Evolutionary conservation across 2,329 filamentous ascomycete genomes (phyloP).

Genomic region (Calonectria honghensis): DNA sequence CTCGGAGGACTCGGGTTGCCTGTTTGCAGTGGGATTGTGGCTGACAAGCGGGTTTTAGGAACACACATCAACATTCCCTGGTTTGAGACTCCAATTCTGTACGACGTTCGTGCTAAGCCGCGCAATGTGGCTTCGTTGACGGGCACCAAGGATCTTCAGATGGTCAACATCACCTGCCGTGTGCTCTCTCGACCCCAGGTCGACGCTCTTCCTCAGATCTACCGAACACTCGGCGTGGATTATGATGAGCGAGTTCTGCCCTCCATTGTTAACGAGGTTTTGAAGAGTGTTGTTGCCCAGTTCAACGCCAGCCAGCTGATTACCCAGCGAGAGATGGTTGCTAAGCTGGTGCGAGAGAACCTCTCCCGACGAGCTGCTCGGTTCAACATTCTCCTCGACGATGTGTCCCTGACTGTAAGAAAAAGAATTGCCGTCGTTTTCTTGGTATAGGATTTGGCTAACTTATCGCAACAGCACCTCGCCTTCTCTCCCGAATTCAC

Average conservation of each 20-base stretch:
- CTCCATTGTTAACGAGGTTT: slow-evolving; percentile 98
- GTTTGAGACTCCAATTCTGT: slow-evolving; percentile 97
- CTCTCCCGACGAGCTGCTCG: slow-evolving; percentile 91
- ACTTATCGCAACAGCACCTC: slow-evolving; percentile 71
- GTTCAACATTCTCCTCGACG: slow-evolving; percentile 98
- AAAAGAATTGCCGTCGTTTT: not conserved
- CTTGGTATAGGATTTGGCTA: slow-evolving; percentile 18
- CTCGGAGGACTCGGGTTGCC: slow-evolving; percentile 43
- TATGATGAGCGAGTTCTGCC: slow-evolving; percentile 98
- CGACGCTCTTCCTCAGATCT: slow-evolving; percentile 94
- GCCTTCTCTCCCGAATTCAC: slow-evolving; percentile 85
- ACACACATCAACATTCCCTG: slow-evolving; percentile 96
- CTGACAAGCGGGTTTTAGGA: slow-evolving; percentile 69
- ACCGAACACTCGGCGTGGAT: slow-evolving; percentile 94
- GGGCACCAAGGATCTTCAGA: slow-evolving; percentile 99
- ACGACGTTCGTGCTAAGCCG: slow-evolving; percentile 98
- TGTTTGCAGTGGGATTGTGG: slow-evolving; percentile 25
- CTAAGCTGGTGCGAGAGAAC: slow-evolving; percentile 92
- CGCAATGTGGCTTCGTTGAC: slow-evolving; percentile 97
- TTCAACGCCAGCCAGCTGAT: slow-evolving; percentile 99
- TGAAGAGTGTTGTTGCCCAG: slow-evolving; percentile 99
- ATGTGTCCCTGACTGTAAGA: slow-evolving; percentile 94
- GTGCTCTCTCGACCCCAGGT: slow-evolving; percentile 94
- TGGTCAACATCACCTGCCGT: slow-evolving; percentile 99
- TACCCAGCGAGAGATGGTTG: slow-evolving; percentile 98